phyloP scores from a whole-genome alignment of 2,329 filamentous ascomycete species.

The Aureobasidium lini region DNA sequence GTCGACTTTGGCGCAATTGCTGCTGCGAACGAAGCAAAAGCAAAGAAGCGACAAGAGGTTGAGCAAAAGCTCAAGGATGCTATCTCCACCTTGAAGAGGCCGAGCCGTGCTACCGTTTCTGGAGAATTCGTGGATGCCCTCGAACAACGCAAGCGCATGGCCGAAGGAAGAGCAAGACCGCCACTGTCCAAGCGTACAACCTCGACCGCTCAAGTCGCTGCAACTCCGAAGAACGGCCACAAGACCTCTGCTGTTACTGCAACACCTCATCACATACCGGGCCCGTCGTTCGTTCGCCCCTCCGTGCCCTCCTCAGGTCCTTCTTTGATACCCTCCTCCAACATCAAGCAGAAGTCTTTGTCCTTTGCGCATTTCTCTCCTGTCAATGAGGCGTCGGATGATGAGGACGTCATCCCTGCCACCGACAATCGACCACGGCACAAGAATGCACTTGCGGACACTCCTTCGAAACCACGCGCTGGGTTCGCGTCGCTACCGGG shows the following conservation, averaged over 20 bases:
- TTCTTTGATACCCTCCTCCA: slow-evolving; percentile 35
- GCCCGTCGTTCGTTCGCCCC: slow-evolving; percentile 19
- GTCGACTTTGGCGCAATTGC: slow-evolving; percentile 48
- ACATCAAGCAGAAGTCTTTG: slow-evolving; percentile 24
- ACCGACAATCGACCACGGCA: neutral
- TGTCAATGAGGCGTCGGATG: slow-evolving; percentile 12
- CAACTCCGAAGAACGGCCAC: slow-evolving; percentile 34
- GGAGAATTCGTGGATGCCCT: slow-evolving; percentile 60
- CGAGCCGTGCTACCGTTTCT: slow-evolving; percentile 63
- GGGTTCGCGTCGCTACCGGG: neutral
- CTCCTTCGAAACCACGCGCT: slow-evolving; percentile 8
- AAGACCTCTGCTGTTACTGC: slow-evolving; percentile 25
- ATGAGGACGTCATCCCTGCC: slow-evolving; percentile 16
- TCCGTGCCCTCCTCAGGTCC: slow-evolving; percentile 19
- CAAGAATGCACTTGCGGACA: slow-evolving; percentile 18
- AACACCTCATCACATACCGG: slow-evolving; percentile 22
- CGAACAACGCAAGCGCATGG: slow-evolving; percentile 46
- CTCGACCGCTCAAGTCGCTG: slow-evolving; percentile 30
- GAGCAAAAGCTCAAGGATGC: slow-evolving; percentile 66
- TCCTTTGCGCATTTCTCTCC: slow-evolving; percentile 13
- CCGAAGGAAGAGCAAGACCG: slow-evolving; percentile 23
- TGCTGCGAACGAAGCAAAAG: slow-evolving; percentile 49
- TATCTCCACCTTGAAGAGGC: slow-evolving; percentile 65
- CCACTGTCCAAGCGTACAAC: slow-evolving; percentile 20
- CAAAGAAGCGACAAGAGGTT: slow-evolving; percentile 58